Base-by-base conservation (phyloP, 192 early-diverging fungal species). In the Gonapodya sp. region DNA sequence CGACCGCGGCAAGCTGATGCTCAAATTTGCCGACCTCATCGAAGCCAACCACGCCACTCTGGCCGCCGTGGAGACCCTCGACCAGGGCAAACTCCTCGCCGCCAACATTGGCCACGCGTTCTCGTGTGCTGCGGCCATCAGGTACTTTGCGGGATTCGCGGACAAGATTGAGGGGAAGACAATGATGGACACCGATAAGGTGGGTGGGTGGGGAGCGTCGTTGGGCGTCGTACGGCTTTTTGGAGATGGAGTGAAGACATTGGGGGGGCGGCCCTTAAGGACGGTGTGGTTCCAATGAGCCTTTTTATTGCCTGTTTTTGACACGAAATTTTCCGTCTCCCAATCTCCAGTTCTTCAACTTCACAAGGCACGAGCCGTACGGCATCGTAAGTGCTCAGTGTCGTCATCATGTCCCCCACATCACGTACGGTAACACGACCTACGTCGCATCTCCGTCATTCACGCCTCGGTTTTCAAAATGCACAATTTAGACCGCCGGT, bases 331-430 rank as follows among this genome's bases (percentile, higher is more conserved):
- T 81, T 81, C n/a, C 33, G 18, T 81, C 31, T 18, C 81, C 82
- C 31, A 82, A 79, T 8, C 83, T 79, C n/a, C n/a, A n/a, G 32
- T 83, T 73, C 73, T 82, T 82, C 18, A 79, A 79, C 2, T 86
- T 83, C 81, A 86, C 84, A 0, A 35, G 72, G 2, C 78, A 75
- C 36, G 80, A 85, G 75, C 85, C 85, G 1, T 82, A 73, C 73
- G 86, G 86, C 24, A 84, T 87, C 35, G 72, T 79, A 18, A 84
- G 86, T 18, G 79, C 81, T n/a, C n/a, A n/a, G n/a, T n/a, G n/a
- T n/a, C n/a, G n/a, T n/a, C n/a, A n/a, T n/a, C n/a, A n/a, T n/a
- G n/a, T n/a, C n/a, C n/a, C n/a, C n/a, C n/a, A n/a, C n/a, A n/a
- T n/a, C n/a, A n/a, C n/a, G n/a, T n/a, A n/a, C n/a, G n/a, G n/a